Base-by-base conservation (phyloP, 2,329 filamentous ascomycete genomes). In the Clonostachys rosea region DNA sequence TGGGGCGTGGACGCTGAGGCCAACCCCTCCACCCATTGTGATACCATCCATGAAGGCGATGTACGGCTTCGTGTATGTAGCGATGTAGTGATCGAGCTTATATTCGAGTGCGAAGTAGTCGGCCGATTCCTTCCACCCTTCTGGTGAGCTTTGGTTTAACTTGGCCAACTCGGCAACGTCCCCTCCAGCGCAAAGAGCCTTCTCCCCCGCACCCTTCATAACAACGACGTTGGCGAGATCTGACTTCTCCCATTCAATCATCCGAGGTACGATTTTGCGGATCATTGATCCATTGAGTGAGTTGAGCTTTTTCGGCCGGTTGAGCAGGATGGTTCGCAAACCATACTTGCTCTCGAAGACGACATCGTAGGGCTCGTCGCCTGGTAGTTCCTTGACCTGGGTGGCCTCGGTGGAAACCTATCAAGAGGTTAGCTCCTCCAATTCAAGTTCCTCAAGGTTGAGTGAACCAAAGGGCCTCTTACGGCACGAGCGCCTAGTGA, bases 21-120 rank as follows among this genome's bases (percentile, higher is more conserved):
- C 94, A 46, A 97, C 94, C 55, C 94, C 94, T 47, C 94, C 94
- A 47, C 94, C 94, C 94, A 99, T 99, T 45, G 95, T 99, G 66
- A 96, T 88, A 50, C 94, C 94, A 62, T 99, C 94, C 86, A 99
- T 95, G 62, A 97, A 87, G 34, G 94, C 88, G 45, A 99, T 83
- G 62, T 94, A 95, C 0, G 94, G 94, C 73, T 96, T 99, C 51
- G 75, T 65, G 71, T 96, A 96, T 36, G 91, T 96, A 18, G 94
- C 89, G 63, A 99, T 96, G 57, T 92, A 76, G 69, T 99, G 94
- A 65, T 99, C 89, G 52, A 99, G 84, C 71, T 89, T 86, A 77
- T 97, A 99, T 84, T 99, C 95, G 48, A 94, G 84, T 12, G 74
- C 89, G 65, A 99, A 99, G 76, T 95, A 99, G 45, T 91, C 84